Conservation (phyloP, 768 basidiomycete species). For the Cantharellus cinnabarinus region DNA sequence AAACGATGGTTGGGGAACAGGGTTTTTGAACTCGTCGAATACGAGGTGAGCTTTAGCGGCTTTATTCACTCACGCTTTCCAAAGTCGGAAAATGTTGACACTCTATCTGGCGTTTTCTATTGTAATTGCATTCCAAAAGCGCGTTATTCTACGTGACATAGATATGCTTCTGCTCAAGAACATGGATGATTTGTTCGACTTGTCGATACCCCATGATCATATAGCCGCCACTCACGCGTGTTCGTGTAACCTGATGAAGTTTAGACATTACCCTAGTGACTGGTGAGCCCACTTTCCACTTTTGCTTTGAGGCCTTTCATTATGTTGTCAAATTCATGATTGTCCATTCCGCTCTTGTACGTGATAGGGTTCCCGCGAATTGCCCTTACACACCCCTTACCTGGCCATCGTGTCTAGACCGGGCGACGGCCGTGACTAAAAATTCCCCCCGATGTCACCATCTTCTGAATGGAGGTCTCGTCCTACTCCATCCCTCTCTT, state of each 20-base stretch:
- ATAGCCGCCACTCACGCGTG: slow-evolving; percentile 85
- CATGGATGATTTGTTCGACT: slow-evolving; percentile 47
- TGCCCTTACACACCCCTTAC: slow-evolving; percentile 52
- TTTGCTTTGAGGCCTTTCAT: not conserved
- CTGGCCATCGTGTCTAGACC: slow-evolving; percentile 27
- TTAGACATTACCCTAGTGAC: slow-evolving; percentile 71
- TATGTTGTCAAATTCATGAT: slow-evolving; percentile 2
- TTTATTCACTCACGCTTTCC: not conserved
- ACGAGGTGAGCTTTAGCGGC: slow-evolving; percentile 27
- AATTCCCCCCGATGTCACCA: slow-evolving; percentile 49
- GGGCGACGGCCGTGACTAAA: slow-evolving; percentile 23
- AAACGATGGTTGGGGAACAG: slow-evolving; percentile 11
- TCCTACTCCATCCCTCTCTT: slow-evolving; percentile 61
- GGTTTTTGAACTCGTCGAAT: slow-evolving; percentile 47
- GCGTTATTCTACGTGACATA: slow-evolving; percentile 58
- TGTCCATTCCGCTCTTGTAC: slow-evolving; percentile 1
- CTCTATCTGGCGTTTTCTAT: not conserved
- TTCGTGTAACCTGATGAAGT: slow-evolving; percentile 77
- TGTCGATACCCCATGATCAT: slow-evolving; percentile 37
- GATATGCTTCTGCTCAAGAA: slow-evolving; percentile 73
- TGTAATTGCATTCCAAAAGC: slow-evolving; percentile 8
- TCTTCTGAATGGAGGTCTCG: slow-evolving; percentile 80
- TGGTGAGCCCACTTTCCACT: slow-evolving; percentile 30
- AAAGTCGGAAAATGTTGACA: not conserved
- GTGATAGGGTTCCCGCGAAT: slow-evolving; percentile 67